phyloP scores from a whole-genome alignment of 208 protist species.

The Blechomonas ayalai region DNA sequence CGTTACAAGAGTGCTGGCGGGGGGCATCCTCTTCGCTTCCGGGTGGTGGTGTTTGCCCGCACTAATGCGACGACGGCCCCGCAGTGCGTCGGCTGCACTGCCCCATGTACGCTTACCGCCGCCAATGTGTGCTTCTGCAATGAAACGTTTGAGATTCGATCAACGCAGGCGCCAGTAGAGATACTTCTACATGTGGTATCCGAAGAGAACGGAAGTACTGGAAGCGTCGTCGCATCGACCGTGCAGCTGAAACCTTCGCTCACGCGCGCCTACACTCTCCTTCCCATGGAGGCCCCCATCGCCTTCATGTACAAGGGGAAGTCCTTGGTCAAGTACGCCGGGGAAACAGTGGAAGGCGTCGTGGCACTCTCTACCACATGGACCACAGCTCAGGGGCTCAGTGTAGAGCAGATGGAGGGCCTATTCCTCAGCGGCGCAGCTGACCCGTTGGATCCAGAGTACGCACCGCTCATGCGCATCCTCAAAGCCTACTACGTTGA shows the following conservation, averaged over 20 bases:
- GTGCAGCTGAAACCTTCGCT: conserved; percentile 46
- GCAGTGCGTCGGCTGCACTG: conserved; percentile 69
- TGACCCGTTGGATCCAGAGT: conserved; percentile 67
- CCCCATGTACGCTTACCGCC: conserved; percentile 40
- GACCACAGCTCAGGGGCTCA: conserved; percentile 51
- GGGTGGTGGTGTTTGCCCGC: conserved; percentile 63
- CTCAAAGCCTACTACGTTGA: conserved; percentile 56
- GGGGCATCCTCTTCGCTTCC: conserved; percentile 11
- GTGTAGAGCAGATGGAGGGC: conserved; percentile 44
- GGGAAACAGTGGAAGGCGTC: conserved; percentile 25
- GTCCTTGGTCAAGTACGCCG: conserved; percentile 12
- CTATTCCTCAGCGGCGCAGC: conserved; percentile 47
- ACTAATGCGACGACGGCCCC: conserved; percentile 35
- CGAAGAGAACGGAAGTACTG: conserved; percentile 11
- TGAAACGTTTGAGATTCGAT: conserved; percentile 76
- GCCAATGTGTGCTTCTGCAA: conserved; percentile 60
- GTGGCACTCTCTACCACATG: conserved; percentile 63
- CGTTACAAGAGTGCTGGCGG: neutral
- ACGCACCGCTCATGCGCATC: conserved; percentile 36
- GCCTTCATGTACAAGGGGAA: conserved; percentile 43
- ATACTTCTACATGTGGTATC: conserved; percentile 74
- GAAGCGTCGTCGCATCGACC: conserved; percentile 39
- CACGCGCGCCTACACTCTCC: conserved; percentile 34
- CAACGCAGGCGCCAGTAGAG: conserved; percentile 55
- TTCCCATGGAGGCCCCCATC: conserved; percentile 54